A percentile compares a stretch with the other conserved stretches of the same genome.
Evolutionary conservation across 208 protist genomes (phyloP).

Genomic region (Leishmania aethiopica): DNA sequence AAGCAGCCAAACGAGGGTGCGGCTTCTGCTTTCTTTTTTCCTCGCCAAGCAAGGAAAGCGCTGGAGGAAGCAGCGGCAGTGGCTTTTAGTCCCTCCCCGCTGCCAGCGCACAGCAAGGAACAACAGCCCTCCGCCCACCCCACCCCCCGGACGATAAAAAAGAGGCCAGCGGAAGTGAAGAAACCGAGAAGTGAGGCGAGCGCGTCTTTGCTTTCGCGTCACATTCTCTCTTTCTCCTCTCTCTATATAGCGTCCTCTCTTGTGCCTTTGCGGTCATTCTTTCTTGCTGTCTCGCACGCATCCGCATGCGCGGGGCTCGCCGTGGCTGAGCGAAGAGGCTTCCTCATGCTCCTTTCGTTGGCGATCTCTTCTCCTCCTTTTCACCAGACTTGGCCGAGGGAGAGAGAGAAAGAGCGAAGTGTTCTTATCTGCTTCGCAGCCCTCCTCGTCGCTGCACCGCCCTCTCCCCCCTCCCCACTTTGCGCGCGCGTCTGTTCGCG

Average conservation of each 20-base stretch:
- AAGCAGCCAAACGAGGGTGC: too few species aligned
- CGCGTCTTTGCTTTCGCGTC: not conserved
- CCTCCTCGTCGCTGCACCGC: not conserved
- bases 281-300: not conserved
- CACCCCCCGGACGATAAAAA: not conserved
- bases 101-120: not conserved
- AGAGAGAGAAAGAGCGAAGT: not conserved
- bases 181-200: too few species aligned
- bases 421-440: not conserved
- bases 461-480: not conserved
- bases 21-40: not conserved
- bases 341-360: not conserved
- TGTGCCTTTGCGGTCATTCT: not conserved
- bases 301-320: not conserved
- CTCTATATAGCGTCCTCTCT: not conserved
- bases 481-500: not conserved
- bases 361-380: not conserved
- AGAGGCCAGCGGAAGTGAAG: not conserved
- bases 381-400: not conserved
- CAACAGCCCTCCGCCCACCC: not conserved
- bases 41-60: not conserved
- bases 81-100: not conserved
- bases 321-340: not conserved
- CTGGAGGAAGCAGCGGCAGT: not conserved
- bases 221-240: not conserved